phyloP scores from a whole-genome alignment of 2,329 filamentous ascomycete species.

The Hypoxylon sp. region DNA sequence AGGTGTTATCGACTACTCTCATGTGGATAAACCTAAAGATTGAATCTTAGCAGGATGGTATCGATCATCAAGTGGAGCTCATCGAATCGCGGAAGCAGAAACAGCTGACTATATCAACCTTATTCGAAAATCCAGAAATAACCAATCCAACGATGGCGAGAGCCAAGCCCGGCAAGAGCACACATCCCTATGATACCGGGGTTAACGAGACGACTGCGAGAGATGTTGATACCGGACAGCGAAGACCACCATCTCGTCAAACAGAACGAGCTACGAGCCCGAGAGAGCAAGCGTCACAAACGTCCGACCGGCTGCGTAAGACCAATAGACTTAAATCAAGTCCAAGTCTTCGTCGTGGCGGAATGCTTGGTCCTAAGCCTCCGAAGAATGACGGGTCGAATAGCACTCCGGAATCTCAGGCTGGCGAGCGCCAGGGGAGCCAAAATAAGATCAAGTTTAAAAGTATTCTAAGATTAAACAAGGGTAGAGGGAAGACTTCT shows the following conservation, averaged over 20 bases:
- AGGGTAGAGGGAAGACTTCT: slow-evolving; percentile 5
- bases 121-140: slow-evolving; percentile 4
- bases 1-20: slow-evolving; percentile 42
- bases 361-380: background rate
- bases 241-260: slow-evolving; percentile 4
- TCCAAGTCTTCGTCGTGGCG: slow-evolving; percentile 4
- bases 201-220: slow-evolving; percentile 24
- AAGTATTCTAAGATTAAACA: slow-evolving; percentile 16
- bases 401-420: slow-evolving; percentile 4
- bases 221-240: background rate
- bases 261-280: background rate
- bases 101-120: slow-evolving; percentile 23
- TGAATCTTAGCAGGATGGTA: slow-evolving; percentile 47
- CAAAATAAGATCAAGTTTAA: slow-evolving; percentile 25
- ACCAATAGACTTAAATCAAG: slow-evolving; percentile 4
- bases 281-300: slow-evolving; percentile 3
- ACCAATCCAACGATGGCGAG: slow-evolving; percentile 7
- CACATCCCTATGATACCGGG: slow-evolving; percentile 54
- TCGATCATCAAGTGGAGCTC: slow-evolving; percentile 44
- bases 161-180: slow-evolving; percentile 51
- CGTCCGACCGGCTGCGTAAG: slow-evolving; percentile 1
- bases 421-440: background rate
- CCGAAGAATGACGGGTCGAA: slow-evolving; percentile 11
- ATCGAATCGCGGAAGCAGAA: slow-evolving; percentile 42
- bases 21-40: slow-evolving; percentile 47